Percentiles rank a stretch among this genome's conserved stretches.
These are phyloP conservation scores for Pythium aphanidermatum DNA, from an alignment of 352 stramenopile genomes.

Conservation along the genomic window DNA sequence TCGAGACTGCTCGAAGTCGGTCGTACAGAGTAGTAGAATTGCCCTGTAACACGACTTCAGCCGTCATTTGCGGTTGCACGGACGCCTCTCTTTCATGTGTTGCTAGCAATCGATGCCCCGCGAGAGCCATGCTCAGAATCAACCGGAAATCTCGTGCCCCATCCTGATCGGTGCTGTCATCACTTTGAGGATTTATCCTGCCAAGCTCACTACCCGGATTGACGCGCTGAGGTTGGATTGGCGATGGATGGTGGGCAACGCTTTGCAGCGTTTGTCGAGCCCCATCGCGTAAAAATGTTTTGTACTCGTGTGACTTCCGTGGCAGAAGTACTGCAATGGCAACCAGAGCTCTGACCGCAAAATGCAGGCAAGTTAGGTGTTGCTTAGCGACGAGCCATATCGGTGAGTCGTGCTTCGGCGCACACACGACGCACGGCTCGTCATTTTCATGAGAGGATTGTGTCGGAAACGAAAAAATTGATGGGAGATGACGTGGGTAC, in stretches of 20 bases:
- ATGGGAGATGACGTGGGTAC: constrained; percentile 10
- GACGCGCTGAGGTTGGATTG: no score
- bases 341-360: constrained; percentile 31
- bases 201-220: no score
- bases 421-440: constrained; percentile 3
- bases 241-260: background rate
- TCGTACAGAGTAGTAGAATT: no score
- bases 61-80: no score
- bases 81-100: no score
- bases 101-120: no score
- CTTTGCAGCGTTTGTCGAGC: background rate
- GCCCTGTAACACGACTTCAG: no score
- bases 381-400: constrained; percentile 13
- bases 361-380: constrained; percentile 20
- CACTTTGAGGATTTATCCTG: no score
- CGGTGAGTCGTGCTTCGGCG: background rate
- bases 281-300: constrained; percentile 16
- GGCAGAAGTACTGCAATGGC: constrained; percentile 28
- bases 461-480: constrained; percentile 18
- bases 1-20: no score
- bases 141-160: no score
- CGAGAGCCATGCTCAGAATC: no score
- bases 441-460: background rate
- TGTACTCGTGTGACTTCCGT: constrained; percentile 26
- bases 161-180: no score